Evolutionary conservation across 2,329 filamentous ascomycete genomes (phyloP).

Genomic region (Aureobasidium sp.): DNA sequence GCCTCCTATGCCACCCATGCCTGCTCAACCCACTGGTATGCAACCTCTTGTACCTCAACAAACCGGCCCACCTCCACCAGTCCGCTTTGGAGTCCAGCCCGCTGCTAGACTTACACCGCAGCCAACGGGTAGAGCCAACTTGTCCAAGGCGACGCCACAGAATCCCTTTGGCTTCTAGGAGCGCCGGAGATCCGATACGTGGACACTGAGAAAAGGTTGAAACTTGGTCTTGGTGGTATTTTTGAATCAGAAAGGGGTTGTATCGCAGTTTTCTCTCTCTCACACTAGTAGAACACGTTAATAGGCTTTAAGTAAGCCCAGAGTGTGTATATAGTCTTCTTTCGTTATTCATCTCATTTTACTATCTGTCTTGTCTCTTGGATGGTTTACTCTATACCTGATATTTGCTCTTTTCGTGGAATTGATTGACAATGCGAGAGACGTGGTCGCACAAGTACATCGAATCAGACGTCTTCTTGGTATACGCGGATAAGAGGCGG

Average conservation of each 20-base stretch:
- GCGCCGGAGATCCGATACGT: background rate
- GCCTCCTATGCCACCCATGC: constrained; percentile 36
- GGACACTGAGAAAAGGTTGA: background rate
- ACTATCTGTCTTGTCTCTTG: no score
- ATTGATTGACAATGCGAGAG: no score
- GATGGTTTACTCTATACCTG: no score
- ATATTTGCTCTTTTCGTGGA: no score
- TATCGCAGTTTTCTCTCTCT: background rate
- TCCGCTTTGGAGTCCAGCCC: constrained; percentile 74
- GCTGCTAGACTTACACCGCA: constrained; percentile 75
- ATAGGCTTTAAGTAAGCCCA: background rate
- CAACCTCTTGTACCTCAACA: constrained; percentile 64
- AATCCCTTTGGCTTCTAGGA: constrained; percentile 62
- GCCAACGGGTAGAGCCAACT: constrained; percentile 83
- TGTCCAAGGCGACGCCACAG: constrained; percentile 75
- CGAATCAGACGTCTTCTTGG: background rate
- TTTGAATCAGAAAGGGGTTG: background rate
- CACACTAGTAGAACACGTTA: background rate
- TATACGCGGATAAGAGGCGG: background rate
- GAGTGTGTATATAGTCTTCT: constrained; percentile 5
- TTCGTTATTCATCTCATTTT: background rate
- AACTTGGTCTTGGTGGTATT: background rate
- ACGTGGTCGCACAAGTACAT: background rate
- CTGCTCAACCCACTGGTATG: constrained; percentile 41
- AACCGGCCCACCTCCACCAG: constrained; percentile 77